Percentiles rank a stretch among this genome's conserved stretches.
Conservation (phyloP, 179 eudicot genomes). For the Sideroxylon spinosum region DNA sequence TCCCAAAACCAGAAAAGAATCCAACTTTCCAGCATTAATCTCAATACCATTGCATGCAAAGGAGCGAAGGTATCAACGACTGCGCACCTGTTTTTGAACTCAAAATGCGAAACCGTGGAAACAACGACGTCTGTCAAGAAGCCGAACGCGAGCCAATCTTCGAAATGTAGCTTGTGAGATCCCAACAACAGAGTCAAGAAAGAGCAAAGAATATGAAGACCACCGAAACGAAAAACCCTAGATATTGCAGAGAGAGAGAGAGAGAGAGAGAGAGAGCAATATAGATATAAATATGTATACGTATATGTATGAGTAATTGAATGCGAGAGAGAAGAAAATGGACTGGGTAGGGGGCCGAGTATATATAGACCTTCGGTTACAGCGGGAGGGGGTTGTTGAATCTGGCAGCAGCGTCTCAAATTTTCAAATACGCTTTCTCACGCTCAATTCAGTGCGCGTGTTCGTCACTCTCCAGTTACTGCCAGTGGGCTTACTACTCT, state of each 20-base stretch:
- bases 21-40: too few species aligned
- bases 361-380: not conserved
- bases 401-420: not conserved
- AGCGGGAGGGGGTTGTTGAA: not conserved
- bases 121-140: not conserved
- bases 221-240: constrained; percentile 3
- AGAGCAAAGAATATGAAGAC: not conserved
- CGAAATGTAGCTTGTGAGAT: constrained; percentile 2
- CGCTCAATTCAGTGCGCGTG: not conserved
- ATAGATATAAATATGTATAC: too few species aligned
- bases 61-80: too few species aligned
- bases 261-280: constrained; percentile 10
- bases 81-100: not conserved
- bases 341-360: not conserved
- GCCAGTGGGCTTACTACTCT: not conserved
- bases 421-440: constrained; percentile 3
- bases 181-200: not conserved
- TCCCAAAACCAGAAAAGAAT: too few species aligned
- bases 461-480: not conserved
- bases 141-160: not conserved
- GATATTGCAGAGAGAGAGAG: constrained; percentile 9
- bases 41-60: too few species aligned
- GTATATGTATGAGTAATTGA: not conserved
- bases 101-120: not conserved
- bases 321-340: constrained; percentile 9